Percentiles rank a stretch among this genome's conserved stretches.
Conservation (phyloP, 1,284 basidiomycete genomes). For the Heterobasidion parviporum region DNA sequence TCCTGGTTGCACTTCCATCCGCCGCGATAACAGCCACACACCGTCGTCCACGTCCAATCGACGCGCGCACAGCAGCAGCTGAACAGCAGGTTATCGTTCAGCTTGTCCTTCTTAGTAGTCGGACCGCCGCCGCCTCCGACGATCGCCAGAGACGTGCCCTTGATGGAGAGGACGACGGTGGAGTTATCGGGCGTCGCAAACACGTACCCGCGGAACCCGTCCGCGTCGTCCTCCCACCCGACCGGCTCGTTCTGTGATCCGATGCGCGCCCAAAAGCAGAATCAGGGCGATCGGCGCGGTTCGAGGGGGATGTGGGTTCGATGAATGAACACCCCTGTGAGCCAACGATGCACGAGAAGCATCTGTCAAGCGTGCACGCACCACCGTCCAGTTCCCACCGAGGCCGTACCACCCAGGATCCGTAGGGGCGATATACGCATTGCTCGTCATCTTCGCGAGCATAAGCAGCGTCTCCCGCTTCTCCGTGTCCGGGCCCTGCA, state of each 20-base stretch:
- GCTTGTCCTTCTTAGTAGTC: slow-evolving; percentile 86
- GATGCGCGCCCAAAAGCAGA: not conserved
- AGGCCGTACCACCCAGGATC: slow-evolving; percentile 76
- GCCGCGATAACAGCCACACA: slow-evolving; percentile 86
- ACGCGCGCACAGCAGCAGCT: slow-evolving; percentile 95
- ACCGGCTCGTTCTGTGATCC: slow-evolving; percentile 58
- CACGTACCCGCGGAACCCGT: slow-evolving; percentile 89
- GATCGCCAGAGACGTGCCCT: slow-evolving; percentile 82
- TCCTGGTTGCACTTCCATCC: slow-evolving; percentile 78
- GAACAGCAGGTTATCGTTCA: slow-evolving; percentile 95
- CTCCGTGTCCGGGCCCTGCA: slow-evolving; percentile 64
- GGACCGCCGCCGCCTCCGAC: slow-evolving; percentile 30
- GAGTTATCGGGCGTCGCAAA: slow-evolving; percentile 79
- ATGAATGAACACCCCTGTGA: not conserved
- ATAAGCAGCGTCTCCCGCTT: slow-evolving; percentile 71
- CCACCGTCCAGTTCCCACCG: slow-evolving; percentile 53
- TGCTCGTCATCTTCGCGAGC: slow-evolving; percentile 92
- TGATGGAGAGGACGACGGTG: slow-evolving; percentile 87
- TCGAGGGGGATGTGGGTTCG: not conserved
- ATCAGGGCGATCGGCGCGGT: not conserved
- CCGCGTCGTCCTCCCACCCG: slow-evolving; percentile 85
- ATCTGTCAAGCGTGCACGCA: slow-evolving; percentile 25
- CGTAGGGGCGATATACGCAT: slow-evolving; percentile 70
- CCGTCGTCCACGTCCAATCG: slow-evolving; percentile 92
- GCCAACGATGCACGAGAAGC: not conserved